Evolutionary conservation across 1,284 basidiomycete species (phyloP).

Genomic region (Anthracocystis panici-leucophaei): DNA sequence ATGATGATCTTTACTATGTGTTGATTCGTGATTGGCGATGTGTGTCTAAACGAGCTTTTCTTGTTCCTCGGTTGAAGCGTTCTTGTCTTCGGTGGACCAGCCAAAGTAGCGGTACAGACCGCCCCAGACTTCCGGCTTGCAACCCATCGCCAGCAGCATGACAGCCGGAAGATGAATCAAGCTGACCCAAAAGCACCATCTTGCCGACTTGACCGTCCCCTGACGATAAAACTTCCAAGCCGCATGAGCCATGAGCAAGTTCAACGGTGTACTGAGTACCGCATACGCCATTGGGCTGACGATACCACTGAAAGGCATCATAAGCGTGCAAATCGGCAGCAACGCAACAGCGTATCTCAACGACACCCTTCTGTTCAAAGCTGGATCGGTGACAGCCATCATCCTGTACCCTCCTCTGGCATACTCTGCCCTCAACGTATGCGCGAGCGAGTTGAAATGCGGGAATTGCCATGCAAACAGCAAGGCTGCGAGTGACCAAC

Average conservation of each 20-base stretch:
- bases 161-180: slow-evolving; percentile 92
- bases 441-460: slow-evolving; percentile 94
- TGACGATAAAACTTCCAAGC: slow-evolving; percentile 75
- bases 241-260: slow-evolving; percentile 78
- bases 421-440: slow-evolving; percentile 88
- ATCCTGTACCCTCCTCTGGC: slow-evolving; percentile 94
- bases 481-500: slow-evolving; percentile 61
- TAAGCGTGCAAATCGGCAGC: slow-evolving; percentile 85
- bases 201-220: slow-evolving; percentile 81
- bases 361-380: slow-evolving; percentile 85
- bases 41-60: slow-evolving; percentile 17
- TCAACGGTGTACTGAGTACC: slow-evolving; percentile 81
- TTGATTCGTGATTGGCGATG: background rate
- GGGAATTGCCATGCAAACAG: slow-evolving; percentile 99
- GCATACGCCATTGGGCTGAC: slow-evolving; percentile 76
- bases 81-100: slow-evolving; percentile 12
- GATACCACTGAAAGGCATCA: slow-evolving; percentile 59
- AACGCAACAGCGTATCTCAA: slow-evolving; percentile 85
- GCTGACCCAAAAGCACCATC: slow-evolving; percentile 77
- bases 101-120: slow-evolving; percentile 42
- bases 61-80: background rate
- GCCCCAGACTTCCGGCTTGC: slow-evolving; percentile 66
- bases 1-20: background rate
- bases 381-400: slow-evolving; percentile 85
- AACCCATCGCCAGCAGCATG: slow-evolving; percentile 87